Conservation (phyloP, 2,329 filamentous ascomycete species). For the Colletotrichum magnum region DNA sequence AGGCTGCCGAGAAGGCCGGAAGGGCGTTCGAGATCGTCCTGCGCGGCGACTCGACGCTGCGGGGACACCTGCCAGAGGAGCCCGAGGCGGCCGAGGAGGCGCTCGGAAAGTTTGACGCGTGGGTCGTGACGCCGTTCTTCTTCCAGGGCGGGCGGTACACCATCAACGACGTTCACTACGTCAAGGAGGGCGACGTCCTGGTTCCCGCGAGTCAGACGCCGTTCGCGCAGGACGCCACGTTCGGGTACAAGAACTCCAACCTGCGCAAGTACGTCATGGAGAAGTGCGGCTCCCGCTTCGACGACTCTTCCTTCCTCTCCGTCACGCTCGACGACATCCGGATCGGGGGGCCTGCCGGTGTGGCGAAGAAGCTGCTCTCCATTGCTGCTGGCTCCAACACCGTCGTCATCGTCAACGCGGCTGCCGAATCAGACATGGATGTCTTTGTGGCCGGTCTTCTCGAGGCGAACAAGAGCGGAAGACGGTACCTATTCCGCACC, state of each 20-base stretch:
- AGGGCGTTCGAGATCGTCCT: conserved; percentile 68
- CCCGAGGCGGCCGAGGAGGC: conserved; percentile 65
- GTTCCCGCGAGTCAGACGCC: conserved; percentile 67
- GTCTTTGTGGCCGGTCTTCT: conserved; percentile 66
- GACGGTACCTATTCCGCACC: conserved; percentile 55
- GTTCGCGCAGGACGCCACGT: conserved; percentile 70
- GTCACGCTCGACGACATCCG: conserved; percentile 60
- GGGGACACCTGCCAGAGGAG: conserved; percentile 71
- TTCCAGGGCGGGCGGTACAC: conserved; percentile 71
- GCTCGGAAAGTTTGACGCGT: conserved; percentile 64
- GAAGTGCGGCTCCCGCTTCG: conserved; percentile 54
- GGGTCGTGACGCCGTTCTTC: conserved; percentile 72
- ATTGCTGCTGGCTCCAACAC: conserved; percentile 44
- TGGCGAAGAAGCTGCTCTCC: conserved; percentile 45
- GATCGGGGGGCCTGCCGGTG: conserved; percentile 46
- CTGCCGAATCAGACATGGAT: conserved; percentile 68
- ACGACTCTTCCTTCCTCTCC: conserved; percentile 45
- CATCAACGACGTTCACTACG: conserved; percentile 71
- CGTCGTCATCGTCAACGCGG: conserved; percentile 67
- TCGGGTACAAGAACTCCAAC: conserved; percentile 69
- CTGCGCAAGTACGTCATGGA: conserved; percentile 67
- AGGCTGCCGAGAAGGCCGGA: conserved; percentile 56
- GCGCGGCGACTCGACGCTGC: conserved; percentile 68
- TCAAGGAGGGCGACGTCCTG: conserved; percentile 63
- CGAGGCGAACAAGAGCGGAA: conserved; percentile 48